Evolutionary conservation across 164 flowering plant species (phyloP), one percentile per base, ranked within the genome.

Genomic region (Brasenia schreberi): DNA sequence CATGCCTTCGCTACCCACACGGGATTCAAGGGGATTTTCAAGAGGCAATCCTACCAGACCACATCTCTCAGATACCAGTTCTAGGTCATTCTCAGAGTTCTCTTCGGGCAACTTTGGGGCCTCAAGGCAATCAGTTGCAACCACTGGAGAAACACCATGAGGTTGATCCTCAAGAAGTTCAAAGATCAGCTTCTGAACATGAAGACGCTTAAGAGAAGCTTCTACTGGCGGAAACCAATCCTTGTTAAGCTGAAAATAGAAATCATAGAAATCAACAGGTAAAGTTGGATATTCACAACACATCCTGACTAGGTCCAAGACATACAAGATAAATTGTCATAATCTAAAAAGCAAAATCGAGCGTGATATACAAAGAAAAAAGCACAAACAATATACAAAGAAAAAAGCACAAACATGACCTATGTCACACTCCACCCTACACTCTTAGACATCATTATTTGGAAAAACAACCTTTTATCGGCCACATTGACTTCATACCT

Each of bases 211-310:
- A 18, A 83, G 82, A 49, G 88, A 93, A 60, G 86, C 89, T 74
- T 93, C 97, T 18, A 76, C 77, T 67, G 98, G 90, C 17, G 75
- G 83, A 82, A 93, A 93, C 98, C 98, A 93, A 69, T 85, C 77
- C 18, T 42, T 65, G 65, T 69, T 80, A 61, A 93, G 96, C 98
- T 93, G 88, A 61, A 77, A 70, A 59, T 11, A 64, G 19, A 61
- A 66, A 27, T 5, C 5, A 56, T 23, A 23, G 27, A 23, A 23
- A 23, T 23, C 27, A 23, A 23, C 27, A 23, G 27, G 27, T 23
- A 23, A 23, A 23, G 59, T 56, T 11, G 12, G 59, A n/a, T 56
- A 56, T 56, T 56, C n/a, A 11, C 59, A 56, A 56, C 59, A 1
- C 12, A 56, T 2, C 59, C 59, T 56, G 27, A 23, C 27, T 2